Base-by-base conservation (phyloP, 176 grass and related monocot species). In the Raddia distichophylla region DNA sequence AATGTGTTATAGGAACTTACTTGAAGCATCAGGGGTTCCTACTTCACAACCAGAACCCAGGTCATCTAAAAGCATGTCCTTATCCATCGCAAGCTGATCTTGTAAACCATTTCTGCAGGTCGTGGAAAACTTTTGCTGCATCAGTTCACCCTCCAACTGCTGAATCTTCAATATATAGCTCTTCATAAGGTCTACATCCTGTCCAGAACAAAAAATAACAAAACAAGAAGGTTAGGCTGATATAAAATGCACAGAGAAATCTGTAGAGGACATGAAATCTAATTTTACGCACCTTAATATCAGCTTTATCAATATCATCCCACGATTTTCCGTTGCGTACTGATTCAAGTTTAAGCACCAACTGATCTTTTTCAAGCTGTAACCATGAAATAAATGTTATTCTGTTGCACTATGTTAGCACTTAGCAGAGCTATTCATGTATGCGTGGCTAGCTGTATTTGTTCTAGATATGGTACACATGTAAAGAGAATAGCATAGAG, bases 81-180 rank as follows among this genome's bases (percentile, higher is more conserved):
- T 81, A 44, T 95, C 96, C 22, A 90, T 71, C 16, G 35, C 64
- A 71, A 86, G 77, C 50, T 66, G 85, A 68, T 95, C 93, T 60
- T 69, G 64, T 56, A 88, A 80, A 68, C 64, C 82, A 88, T 82
- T 93, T 88, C 80, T 82, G 43, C 89, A 91, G 69, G 82, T 52
- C 44, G 19, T 83, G 20, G 95, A 92, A 62, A 87, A 86, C 63
- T 70, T 99, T 71, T 95, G 88, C 57, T 75, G 74, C 61, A 80
- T 80, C 73, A 99, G n/a, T 74, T 99, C 90, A 69, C 79, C 18
- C 60, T 99, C 96, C 73, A 99, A 84, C 62, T 90, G 86, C 76
- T 99, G 96, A 81, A 99, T 93, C 80, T 87, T 99, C 19, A 76
- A 91, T 73, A 93, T 80, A 75, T 99, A 99, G 68, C 82, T 71